Percentiles rank a stretch among this genome's conserved stretches.
Evolutionary conservation across 139 green algal species (phyloP).

Genomic region (Micractinium conductrix): DNA sequence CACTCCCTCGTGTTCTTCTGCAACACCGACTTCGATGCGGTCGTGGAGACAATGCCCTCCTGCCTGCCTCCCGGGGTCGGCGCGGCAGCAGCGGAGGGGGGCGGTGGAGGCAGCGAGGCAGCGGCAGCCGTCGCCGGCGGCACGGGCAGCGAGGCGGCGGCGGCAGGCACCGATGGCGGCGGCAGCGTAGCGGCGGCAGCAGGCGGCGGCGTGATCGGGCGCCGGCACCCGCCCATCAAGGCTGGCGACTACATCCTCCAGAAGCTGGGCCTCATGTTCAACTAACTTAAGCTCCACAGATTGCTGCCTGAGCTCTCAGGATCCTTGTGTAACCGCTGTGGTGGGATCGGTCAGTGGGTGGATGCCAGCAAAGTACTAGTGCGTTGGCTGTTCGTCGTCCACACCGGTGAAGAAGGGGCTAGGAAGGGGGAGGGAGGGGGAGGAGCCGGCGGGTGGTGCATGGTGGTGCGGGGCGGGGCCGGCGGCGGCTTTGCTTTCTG

Average conservation of each 20-base stretch:
- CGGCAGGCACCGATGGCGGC: not conserved
- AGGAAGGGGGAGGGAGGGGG: too few relatives aligned
- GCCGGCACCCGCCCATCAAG: slow-evolving; percentile 7
- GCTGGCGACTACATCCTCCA: slow-evolving; percentile 51
- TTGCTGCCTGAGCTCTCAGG: too few relatives aligned
- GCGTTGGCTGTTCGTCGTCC: too few relatives aligned
- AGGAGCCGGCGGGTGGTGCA: too few relatives aligned
- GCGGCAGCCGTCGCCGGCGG: not conserved
- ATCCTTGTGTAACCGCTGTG: too few relatives aligned
- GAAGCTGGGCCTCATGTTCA: slow-evolving; percentile 45
- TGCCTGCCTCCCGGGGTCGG: not conserved
- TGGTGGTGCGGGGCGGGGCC: too few relatives aligned
- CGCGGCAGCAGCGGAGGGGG: not conserved
- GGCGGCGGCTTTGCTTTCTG: too few relatives aligned
- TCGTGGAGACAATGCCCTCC: slow-evolving; percentile 17
- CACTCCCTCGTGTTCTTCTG: slow-evolving; percentile 48
- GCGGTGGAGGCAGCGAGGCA: not conserved
- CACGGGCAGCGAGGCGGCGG: not conserved
- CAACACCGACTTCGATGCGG: slow-evolving; percentile 46
- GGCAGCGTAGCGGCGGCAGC: not conserved
- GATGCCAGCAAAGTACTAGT: too few relatives aligned
- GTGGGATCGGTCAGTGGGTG: too few relatives aligned
- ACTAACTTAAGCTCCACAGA: too few relatives aligned
- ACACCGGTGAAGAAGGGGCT: too few relatives aligned
- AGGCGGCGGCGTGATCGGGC: not conserved